phyloP scores from a whole-genome alignment of 78 protist genomes.

The Polysphondylium violaceum region DNA sequence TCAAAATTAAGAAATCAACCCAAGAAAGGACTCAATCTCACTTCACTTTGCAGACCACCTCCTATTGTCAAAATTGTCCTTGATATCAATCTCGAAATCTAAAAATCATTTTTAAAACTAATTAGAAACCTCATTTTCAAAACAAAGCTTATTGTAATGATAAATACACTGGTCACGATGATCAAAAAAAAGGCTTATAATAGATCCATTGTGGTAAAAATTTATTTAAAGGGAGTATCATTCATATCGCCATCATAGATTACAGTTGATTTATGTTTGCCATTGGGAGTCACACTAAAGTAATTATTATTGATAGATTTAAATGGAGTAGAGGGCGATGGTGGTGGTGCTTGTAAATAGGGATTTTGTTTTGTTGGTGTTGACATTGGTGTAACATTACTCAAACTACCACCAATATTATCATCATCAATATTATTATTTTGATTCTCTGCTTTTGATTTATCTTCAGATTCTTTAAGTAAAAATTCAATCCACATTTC shows the following conservation, averaged over 20 bases:
- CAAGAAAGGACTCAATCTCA: too few species aligned
- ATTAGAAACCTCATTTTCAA: too few species aligned
- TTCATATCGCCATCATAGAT: slow-evolving; percentile 70
- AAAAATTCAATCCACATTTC: slow-evolving; percentile 80
- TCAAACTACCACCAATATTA: neutral
- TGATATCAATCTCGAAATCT: too few species aligned
- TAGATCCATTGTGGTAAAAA: too few species aligned
- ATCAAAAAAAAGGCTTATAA: too few species aligned
- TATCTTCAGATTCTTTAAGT: slow-evolving; percentile 46
- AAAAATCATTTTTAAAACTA: too few species aligned
- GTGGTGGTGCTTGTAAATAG: slow-evolving; percentile 11
- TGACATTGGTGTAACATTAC: slow-evolving; percentile 50
- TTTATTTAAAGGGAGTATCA: slow-evolving; percentile 37
- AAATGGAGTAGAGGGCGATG: slow-evolving; percentile 38
- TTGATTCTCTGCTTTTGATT: neutral
- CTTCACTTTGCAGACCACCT: too few species aligned
- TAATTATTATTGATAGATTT: slow-evolving; percentile 33
- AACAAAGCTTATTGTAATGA: too few species aligned
- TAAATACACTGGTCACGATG: too few species aligned
- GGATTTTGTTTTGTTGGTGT: slow-evolving; percentile 47
- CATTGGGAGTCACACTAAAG: slow-evolving; percentile 39
- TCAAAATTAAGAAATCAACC: too few species aligned
- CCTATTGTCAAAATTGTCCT: too few species aligned
- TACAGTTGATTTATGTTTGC: slow-evolving; percentile 32
- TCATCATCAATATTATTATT: neutral